Evolutionary conservation across 2,329 filamentous ascomycete species (phyloP), one percentile per base, ranked within the genome.

Genomic region (Beauveria scarabaeidicola): DNA sequence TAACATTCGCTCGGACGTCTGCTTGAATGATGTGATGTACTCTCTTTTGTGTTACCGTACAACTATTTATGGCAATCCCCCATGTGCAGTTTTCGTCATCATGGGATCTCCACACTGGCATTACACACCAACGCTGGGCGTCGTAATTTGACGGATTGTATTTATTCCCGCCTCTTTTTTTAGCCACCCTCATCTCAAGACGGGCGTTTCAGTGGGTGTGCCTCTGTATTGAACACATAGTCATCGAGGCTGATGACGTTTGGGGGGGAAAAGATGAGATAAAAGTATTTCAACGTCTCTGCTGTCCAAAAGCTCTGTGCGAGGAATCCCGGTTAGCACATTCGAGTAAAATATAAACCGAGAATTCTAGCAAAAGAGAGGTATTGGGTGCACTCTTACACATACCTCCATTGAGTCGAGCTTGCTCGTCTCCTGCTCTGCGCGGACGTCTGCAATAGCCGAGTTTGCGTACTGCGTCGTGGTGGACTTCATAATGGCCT

Each of bases 231-330:
- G 52, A 86, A 70, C 58, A 86, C 82, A 78, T 81, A 86, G 60
- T 82, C 75, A 69, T 88, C 84, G 64, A 88, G 70, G 66, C 78
- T 84, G 17, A 85, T 73, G 27, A 84, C 69, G 60, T 79, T 75
- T 61, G 82, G 83, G 44, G 85, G 82, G 36, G 76, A 77, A 67
- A 86, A 87, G 9, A 85, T 76, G 59, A 88, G 71, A 62, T 83
- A 87, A 64, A 86, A 86, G 69, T 87, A 87, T 69, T 87, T 87
- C 55, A 87, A 71, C 64, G 84, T 87, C 72, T 87, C 84, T 1
- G 83, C 83, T 41, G 88, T 76, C 86, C 87, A 90, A 70, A 90
- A 90, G 62, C 85, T 88, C 75, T 66, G 61, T 27, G 32, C 4
- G 32, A 46, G 9, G n/a, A 27, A 52, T 50, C 21, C 52, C 23